These are phyloP conservation scores for Phellopilus nigrolimitatus DNA, from an alignment of 1,284 basidiomycete species.

Conservation along the genomic window DNA sequence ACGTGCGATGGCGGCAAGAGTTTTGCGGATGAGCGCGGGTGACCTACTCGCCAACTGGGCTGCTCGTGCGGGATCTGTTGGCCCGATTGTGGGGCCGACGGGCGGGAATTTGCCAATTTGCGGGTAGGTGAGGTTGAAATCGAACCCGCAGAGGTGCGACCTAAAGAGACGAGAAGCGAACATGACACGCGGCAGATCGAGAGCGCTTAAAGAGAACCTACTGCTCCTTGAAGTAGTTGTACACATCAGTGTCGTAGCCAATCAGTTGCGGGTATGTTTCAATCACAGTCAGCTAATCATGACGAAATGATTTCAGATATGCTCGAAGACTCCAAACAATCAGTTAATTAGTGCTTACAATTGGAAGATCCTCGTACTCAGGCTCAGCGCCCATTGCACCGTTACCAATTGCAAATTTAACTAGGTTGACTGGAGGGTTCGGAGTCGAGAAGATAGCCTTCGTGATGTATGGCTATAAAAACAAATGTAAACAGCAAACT, in stretches of 20 bases:
- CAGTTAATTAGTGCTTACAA: conserved; percentile 35
- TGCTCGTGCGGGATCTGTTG: conserved; percentile 16
- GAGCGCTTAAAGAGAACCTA: conserved; percentile 40
- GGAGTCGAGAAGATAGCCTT: conserved; percentile 59
- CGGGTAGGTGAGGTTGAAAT: conserved; percentile 68
- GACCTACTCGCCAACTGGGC: conserved; percentile 8
- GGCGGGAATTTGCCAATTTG: conserved; percentile 52
- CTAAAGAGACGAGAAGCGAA: conserved; percentile 31
- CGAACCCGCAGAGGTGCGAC: conserved; percentile 55
- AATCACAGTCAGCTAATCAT: conserved; percentile 46
- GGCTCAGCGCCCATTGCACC: conserved; percentile 47
- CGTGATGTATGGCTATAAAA: conserved; percentile 72
- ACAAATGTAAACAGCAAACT: conserved; percentile 6
- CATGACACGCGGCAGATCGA: background rate
- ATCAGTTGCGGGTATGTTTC: conserved; percentile 73
- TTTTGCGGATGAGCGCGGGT: conserved; percentile 19
- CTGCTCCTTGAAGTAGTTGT: conserved; percentile 65
- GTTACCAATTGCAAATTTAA: conserved; percentile 66
- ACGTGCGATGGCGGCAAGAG: conserved; percentile 11
- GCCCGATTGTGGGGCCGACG: conserved; percentile 14
- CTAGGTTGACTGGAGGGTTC: conserved; percentile 63
- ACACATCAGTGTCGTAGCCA: conserved; percentile 59
- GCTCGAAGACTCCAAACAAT: background rate
- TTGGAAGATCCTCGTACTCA: conserved; percentile 47
- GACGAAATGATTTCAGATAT: conserved; percentile 2